A percentile compares a stretch with the other conserved stretches of the same genome.
These are phyloP conservation scores for Golovinomyces cichoracearum DNA, from an alignment of 2,329 filamentous ascomycete species.

Conservation along the genomic window DNA sequence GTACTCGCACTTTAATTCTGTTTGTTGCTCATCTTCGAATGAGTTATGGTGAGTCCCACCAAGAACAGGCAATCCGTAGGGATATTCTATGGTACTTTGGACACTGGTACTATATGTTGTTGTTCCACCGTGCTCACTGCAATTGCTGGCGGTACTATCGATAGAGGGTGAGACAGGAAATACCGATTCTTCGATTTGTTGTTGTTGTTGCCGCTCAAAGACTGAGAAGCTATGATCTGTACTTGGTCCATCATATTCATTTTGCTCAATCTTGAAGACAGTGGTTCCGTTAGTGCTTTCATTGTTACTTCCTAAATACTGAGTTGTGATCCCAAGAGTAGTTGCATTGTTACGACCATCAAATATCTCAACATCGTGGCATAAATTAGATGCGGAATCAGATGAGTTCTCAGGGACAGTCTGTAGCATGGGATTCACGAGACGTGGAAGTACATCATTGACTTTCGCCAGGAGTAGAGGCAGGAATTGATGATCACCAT, in stretches of 20 bases:
- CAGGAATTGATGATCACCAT: slow-evolving; percentile 49
- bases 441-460: slow-evolving; percentile 38
- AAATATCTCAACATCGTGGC: slow-evolving; percentile 29
- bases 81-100: background rate
- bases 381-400: slow-evolving; percentile 20
- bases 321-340: slow-evolving; percentile 20
- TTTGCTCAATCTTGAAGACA: slow-evolving; percentile 13
- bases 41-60: background rate
- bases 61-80: background rate
- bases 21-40: background rate
- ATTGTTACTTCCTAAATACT: slow-evolving; percentile 10
- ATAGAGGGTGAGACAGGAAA: slow-evolving; percentile 1
- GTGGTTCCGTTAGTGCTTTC: slow-evolving; percentile 8
- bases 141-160: background rate
- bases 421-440: slow-evolving; percentile 33
- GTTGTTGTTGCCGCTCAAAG: background rate
- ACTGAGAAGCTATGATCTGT: background rate
- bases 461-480: slow-evolving; percentile 55
- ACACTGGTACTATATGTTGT: background rate
- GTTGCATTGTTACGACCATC: slow-evolving; percentile 36
- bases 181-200: background rate
- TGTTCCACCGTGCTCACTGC: background rate
- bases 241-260: background rate
- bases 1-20: background rate
- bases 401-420: slow-evolving; percentile 31